These are phyloP conservation scores for Withania somnifera DNA, from an alignment of 305 asterid species.

Conservation along the genomic window DNA sequence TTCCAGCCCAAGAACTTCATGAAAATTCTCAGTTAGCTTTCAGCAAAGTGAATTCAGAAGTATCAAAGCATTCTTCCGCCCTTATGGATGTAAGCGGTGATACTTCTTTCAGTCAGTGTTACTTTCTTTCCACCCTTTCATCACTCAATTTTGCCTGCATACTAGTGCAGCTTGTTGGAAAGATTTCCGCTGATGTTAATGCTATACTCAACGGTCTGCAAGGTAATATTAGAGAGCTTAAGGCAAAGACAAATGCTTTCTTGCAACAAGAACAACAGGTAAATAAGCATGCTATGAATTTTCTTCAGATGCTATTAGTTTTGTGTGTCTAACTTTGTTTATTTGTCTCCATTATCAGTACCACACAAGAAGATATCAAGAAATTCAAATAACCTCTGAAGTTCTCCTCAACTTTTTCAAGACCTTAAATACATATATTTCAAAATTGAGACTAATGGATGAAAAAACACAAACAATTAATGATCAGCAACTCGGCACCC, in stretches of 20 bases:
- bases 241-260: conserved; percentile 17
- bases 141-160: not conserved
- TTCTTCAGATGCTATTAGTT: not conserved
- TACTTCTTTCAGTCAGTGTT: not conserved
- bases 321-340: not conserved
- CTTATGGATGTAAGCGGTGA: conserved; percentile 23
- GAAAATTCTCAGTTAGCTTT: conserved; percentile 28
- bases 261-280: conserved; percentile 38
- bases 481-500: not conserved
- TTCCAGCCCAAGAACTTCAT: conserved; percentile 26
- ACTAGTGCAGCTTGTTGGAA: conserved; percentile 21
- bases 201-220: conserved; percentile 23
- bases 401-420: conserved; percentile 32
- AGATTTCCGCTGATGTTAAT: conserved; percentile 25
- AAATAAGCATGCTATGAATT: not conserved
- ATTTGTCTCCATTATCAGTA: conserved; percentile 19
- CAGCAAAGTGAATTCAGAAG: conserved; percentile 30
- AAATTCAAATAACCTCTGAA: conserved; percentile 30
- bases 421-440: conserved; percentile 15
- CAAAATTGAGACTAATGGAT: conserved; percentile 6
- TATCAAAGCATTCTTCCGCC: conserved; percentile 28
- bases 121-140: not conserved
- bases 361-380: conserved; percentile 23
- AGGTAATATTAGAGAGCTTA: conserved; percentile 21
- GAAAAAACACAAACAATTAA: not conserved